Percentiles rank a stretch among this genome's conserved stretches.
Conservation (phyloP, 2,329 filamentous ascomycete species). For the Ceratocystis huliohia region DNA sequence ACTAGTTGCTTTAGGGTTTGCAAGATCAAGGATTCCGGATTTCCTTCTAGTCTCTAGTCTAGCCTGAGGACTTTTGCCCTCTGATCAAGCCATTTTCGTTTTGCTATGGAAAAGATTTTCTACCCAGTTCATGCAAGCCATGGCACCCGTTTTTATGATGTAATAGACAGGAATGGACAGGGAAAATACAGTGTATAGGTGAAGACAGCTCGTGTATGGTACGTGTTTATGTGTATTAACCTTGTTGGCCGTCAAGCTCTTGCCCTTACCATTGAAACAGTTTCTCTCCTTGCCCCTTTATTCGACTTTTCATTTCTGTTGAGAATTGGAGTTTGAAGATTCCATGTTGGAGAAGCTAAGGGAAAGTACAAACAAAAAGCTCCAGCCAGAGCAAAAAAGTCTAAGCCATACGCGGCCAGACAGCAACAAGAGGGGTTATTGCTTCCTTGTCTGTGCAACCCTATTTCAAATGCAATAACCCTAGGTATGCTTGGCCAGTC, state of each 20-base stretch:
- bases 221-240: background rate
- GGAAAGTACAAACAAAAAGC: background rate
- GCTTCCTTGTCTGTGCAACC: background rate
- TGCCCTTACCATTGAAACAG: background rate
- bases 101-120: background rate
- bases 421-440: background rate
- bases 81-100: background rate
- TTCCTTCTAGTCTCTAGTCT: background rate
- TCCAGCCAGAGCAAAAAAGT: background rate
- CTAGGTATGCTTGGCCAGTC: no score
- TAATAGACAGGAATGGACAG: background rate
- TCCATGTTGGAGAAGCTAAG: constrained; percentile 1
- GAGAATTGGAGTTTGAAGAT: constrained; percentile 14
- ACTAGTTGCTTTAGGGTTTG: background rate
- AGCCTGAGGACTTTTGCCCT: background rate
- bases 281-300: background rate
- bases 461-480: background rate
- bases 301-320: constrained; percentile 8
- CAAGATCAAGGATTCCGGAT: background rate
- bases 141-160: background rate
- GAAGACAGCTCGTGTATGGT: background rate
- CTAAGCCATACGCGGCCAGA: background rate
- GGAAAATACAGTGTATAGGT: background rate
- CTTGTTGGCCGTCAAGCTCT: background rate
- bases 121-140: constrained; percentile 1